Conservation (phyloP, 495 filamentous ascomycete genomes). For the Xylaria palmicola region DNA sequence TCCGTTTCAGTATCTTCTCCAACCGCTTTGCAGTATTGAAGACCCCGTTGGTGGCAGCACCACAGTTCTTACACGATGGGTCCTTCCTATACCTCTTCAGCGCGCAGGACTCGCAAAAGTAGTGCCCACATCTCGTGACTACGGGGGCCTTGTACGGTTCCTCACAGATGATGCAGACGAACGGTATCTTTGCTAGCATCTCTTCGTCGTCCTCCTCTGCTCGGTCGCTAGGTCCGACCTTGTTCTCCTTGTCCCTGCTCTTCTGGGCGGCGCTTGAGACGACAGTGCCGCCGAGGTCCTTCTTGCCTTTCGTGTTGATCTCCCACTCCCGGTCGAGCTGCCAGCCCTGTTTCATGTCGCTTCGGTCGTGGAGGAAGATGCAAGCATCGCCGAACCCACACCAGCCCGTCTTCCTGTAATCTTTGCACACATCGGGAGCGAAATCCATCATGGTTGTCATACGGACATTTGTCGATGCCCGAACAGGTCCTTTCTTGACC, state of each 20-base stretch:
- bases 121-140: too few species aligned
- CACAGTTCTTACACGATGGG: too few species aligned
- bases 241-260: slow-evolving; percentile 29
- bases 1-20: too few species aligned
- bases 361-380: slow-evolving; percentile 83
- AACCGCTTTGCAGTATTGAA: too few species aligned
- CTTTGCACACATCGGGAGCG: slow-evolving; percentile 93
- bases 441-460: slow-evolving; percentile 90
- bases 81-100: too few species aligned
- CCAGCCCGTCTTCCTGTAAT: slow-evolving; percentile 87
- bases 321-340: slow-evolving; percentile 95
- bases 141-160: too few species aligned
- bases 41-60: too few species aligned
- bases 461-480: slow-evolving; percentile 85
- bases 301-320: slow-evolving; percentile 72
- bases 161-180: slow-evolving; percentile 92
- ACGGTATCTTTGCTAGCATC: slow-evolving; percentile 83
- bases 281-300: slow-evolving; percentile 59
- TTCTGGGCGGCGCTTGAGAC: slow-evolving; percentile 61
- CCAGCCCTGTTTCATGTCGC: slow-evolving; percentile 93
- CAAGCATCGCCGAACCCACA: slow-evolving; percentile 82
- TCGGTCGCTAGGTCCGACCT: too few species aligned
- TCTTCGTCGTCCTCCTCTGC: slow-evolving; percentile 68
- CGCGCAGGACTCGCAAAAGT: too few species aligned
- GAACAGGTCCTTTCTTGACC: slow-evolving; percentile 77